Conservation (phyloP, 331 rosid species). For the Prunus yedoensis region DNA sequence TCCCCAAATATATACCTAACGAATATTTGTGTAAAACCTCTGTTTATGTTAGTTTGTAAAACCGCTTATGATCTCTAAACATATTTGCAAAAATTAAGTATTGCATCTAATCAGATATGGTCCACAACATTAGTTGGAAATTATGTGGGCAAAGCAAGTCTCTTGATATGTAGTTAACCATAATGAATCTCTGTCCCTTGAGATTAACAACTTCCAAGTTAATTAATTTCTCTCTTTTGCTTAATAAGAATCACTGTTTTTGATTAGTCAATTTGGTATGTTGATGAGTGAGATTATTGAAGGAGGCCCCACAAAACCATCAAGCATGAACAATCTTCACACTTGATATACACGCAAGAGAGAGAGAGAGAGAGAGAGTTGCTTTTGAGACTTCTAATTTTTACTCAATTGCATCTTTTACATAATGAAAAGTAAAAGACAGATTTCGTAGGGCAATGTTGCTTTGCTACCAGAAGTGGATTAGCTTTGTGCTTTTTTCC, state of each 20-base stretch:
- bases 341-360: slow-evolving; percentile 31
- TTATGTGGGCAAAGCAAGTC: not conserved
- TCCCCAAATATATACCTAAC: rapidly evolving
- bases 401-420: slow-evolving; percentile 23
- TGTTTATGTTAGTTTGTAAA: no score
- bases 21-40: no score
- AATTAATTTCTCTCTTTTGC: not conserved
- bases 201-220: not conserved
- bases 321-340: slow-evolving; percentile 17
- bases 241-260: not conserved
- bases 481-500: not conserved
- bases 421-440: slow-evolving; percentile 23
- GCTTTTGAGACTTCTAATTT: slow-evolving; percentile 9
- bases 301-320: slow-evolving; percentile 34
- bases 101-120: not conserved
- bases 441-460: slow-evolving; percentile 32
- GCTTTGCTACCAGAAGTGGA: slow-evolving; percentile 9
- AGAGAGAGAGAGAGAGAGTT: not conserved
- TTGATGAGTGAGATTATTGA: slow-evolving; percentile 15
- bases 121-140: not conserved
- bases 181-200: not conserved
- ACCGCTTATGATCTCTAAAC: no score
- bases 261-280: slow-evolving; percentile 22
- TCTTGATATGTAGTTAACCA: slow-evolving; percentile 8
- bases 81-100: not conserved